Conservation (phyloP, 2,329 filamentous ascomycete species). For the Onygenales sp. region DNA sequence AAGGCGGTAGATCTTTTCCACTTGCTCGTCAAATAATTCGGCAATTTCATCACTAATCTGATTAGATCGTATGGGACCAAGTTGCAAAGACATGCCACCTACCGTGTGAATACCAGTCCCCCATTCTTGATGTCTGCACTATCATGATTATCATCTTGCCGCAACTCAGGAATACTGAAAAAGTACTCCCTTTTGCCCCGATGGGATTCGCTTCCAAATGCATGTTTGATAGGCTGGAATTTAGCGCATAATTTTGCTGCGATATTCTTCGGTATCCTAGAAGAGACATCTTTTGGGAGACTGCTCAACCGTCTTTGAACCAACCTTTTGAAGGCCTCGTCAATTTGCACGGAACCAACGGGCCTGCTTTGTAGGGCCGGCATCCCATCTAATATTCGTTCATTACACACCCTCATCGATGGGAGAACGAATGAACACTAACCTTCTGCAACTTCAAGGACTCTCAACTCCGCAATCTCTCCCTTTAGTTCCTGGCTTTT, state of each 20-base stretch:
- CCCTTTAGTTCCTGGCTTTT: background rate
- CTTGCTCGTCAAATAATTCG: background rate
- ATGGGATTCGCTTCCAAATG: background rate
- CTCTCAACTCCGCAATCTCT: background rate
- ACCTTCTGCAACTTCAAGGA: background rate
- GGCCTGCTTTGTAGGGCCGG: background rate
- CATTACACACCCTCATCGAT: background rate
- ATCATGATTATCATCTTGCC: background rate
- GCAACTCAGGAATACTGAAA: background rate
- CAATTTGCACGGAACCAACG: background rate
- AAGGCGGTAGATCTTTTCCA: background rate
- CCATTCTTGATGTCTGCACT: background rate
- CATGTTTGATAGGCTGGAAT: background rate
- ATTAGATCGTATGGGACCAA: too few species aligned
- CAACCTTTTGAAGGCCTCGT: background rate
- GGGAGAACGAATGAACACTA: background rate
- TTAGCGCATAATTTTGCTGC: background rate
- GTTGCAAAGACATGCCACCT: background rate
- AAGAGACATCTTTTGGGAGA: background rate
- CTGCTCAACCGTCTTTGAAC: background rate
- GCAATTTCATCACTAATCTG: background rate
- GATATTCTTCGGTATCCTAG: background rate
- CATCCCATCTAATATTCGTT: background rate
- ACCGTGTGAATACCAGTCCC: background rate
- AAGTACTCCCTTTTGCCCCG: background rate